These are phyloP conservation scores for Fusarium agapanthi DNA, from an alignment of 2,329 filamentous ascomycete genomes.

Conservation along the genomic window DNA sequence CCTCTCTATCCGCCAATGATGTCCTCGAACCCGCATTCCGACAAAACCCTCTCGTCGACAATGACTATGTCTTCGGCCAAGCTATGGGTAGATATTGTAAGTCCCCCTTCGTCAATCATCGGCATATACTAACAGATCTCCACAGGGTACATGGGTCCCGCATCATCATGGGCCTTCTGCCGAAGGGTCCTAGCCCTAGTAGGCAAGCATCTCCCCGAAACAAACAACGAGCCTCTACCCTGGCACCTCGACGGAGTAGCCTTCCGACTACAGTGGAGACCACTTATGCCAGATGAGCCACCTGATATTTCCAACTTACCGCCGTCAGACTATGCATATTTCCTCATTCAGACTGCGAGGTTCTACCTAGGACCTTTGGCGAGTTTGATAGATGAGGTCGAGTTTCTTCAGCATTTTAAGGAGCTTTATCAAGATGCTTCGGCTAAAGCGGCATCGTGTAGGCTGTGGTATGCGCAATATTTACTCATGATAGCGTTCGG, in stretches of 20 bases:
- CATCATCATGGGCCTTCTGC: constrained; percentile 41
- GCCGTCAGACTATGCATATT: constrained; percentile 36
- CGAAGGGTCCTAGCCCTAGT: constrained; percentile 36
- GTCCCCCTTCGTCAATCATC: rapidly evolving
- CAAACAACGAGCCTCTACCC: constrained; percentile 33
- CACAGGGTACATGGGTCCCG: constrained; percentile 41
- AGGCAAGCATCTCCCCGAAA: constrained; percentile 38
- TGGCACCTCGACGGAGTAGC: constrained; percentile 42
- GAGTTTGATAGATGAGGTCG: constrained; percentile 31
- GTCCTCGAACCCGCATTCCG: constrained; percentile 36
- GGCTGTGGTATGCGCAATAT: constrained; percentile 46
- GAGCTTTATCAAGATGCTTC: constrained; percentile 38
- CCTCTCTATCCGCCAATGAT: not conserved
- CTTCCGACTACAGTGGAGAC: constrained; percentile 36
- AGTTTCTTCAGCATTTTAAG: constrained; percentile 29
- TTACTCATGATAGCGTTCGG: constrained; percentile 47
- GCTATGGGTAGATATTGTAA: constrained; percentile 35
- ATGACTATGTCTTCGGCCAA: constrained; percentile 37
- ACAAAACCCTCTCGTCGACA: constrained; percentile 39
- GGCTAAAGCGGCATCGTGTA: constrained; percentile 21
- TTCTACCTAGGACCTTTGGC: constrained; percentile 35
- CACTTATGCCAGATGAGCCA: constrained; percentile 30
- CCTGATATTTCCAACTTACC: constrained; percentile 36
- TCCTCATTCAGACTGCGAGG: constrained; percentile 37
- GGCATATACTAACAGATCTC: not conserved